These are phyloP conservation scores for Mycena filopes DNA, from an alignment of 768 basidiomycete species.

Conservation along the genomic window DNA sequence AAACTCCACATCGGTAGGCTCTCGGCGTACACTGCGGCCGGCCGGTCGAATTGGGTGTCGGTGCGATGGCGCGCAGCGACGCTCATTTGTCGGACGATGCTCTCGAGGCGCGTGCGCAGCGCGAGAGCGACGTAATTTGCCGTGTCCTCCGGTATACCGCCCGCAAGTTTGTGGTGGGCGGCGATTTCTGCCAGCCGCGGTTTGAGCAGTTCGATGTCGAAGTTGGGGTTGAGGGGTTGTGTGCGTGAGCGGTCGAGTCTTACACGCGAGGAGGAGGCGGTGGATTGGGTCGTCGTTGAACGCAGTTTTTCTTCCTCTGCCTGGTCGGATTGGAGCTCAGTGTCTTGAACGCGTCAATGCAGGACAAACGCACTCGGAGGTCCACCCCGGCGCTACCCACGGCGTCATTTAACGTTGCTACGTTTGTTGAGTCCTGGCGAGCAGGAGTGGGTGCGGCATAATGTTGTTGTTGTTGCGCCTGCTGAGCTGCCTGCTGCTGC, in stretches of 20 bases:
- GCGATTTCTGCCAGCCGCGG: conserved; percentile 76
- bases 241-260: conserved; percentile 85
- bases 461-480: conserved; percentile 18
- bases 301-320: conserved; percentile 86
- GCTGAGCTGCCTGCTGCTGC: conserved; percentile 14
- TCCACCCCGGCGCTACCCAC: conserved; percentile 88
- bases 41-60: conserved; percentile 75
- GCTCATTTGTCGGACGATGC: conserved; percentile 74
- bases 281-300: conserved; percentile 61
- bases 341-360: not conserved
- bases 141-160: conserved; percentile 71
- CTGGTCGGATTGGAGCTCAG: conserved; percentile 53
- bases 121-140: conserved; percentile 85
- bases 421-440: conserved; percentile 51
- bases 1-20: conserved; percentile 86
- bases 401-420: conserved; percentile 83
- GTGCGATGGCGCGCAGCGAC: conserved; percentile 74
- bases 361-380: conserved; percentile 64
- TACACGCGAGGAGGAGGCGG: conserved; percentile 68
- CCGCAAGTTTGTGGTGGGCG: conserved; percentile 72
- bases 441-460: conserved; percentile 2
- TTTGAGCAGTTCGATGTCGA: conserved; percentile 74
- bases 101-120: conserved; percentile 78
- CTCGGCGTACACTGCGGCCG: conserved; percentile 74
- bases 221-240: conserved; percentile 75